phyloP scores from a whole-genome alignment of 2,329 filamentous ascomycete species.

The Blastomyces gilchristii region DNA sequence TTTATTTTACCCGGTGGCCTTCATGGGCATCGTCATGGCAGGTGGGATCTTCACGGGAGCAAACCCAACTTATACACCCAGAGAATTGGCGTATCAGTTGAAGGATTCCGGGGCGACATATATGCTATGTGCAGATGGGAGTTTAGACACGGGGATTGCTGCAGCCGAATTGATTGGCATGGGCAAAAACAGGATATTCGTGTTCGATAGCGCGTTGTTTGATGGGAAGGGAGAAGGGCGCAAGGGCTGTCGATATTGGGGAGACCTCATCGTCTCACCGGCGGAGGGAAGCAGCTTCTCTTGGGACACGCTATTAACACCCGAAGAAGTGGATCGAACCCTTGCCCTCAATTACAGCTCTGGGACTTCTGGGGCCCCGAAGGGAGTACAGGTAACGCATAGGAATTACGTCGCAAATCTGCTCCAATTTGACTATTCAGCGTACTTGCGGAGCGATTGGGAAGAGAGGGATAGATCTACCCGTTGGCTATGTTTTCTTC shows the following conservation, averaged over 20 bases:
- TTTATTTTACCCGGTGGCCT: slow-evolving; percentile 59
- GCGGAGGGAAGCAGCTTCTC: slow-evolving; percentile 47
- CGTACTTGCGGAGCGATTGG: slow-evolving; percentile 40
- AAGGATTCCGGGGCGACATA: slow-evolving; percentile 59
- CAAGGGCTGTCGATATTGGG: slow-evolving; percentile 51
- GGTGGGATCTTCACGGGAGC: slow-evolving; percentile 69
- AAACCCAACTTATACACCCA: slow-evolving; percentile 57
- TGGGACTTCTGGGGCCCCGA: slow-evolving; percentile 69
- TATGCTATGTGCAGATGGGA: slow-evolving; percentile 52
- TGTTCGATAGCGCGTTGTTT: slow-evolving; percentile 51
- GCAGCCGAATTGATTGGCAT: slow-evolving; percentile 53
- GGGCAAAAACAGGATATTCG: slow-evolving; percentile 47
- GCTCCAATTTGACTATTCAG: slow-evolving; percentile 46
- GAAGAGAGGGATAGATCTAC: slow-evolving; percentile 34
- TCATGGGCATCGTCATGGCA: slow-evolving; percentile 66
- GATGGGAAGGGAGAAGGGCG: slow-evolving; percentile 31
- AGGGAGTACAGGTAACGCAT: slow-evolving; percentile 76
- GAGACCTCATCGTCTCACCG: slow-evolving; percentile 45
- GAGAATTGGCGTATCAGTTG: slow-evolving; percentile 67
- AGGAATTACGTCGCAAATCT: slow-evolving; percentile 64
- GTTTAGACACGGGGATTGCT: slow-evolving; percentile 53
- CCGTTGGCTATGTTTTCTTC: slow-evolving; percentile 56
- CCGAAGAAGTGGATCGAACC: slow-evolving; percentile 33
- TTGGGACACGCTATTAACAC: slow-evolving; percentile 45
- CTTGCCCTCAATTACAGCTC: slow-evolving; percentile 67